phyloP scores from a whole-genome alignment of 306 rosid genomes.

The Carpinus viminea region DNA sequence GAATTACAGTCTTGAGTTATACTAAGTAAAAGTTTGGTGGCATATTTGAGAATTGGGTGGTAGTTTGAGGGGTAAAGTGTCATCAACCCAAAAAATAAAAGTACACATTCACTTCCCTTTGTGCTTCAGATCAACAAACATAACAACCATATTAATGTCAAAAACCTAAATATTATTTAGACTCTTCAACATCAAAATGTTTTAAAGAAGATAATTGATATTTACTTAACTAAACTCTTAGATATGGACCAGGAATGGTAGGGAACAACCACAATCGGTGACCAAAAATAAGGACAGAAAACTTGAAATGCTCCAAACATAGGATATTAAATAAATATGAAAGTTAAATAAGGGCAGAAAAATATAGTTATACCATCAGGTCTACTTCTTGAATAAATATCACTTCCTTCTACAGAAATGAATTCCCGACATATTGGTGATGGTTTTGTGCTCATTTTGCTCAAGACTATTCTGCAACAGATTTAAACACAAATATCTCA shows the following conservation, averaged over 20 bases:
- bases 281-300: neutral
- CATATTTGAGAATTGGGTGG: too few species aligned
- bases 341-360: neutral
- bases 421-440: slow-evolving; percentile 46
- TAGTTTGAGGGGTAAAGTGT: too few species aligned
- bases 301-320: neutral
- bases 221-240: neutral
- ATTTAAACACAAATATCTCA: neutral
- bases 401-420: slow-evolving; percentile 55
- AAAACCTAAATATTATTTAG: too few species aligned
- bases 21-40: too few species aligned
- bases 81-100: too few species aligned
- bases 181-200: neutral
- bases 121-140: too few species aligned
- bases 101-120: too few species aligned
- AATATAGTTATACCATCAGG: slow-evolving; percentile 49
- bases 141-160: neutral
- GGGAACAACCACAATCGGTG: neutral
- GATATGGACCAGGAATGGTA: neutral
- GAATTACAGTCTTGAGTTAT: too few species aligned
- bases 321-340: neutral
- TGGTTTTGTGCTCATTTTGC: slow-evolving; percentile 57
- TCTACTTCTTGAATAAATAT: slow-evolving; percentile 44
- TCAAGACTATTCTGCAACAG: slow-evolving; percentile 29
- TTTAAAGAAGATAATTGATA: neutral